phyloP scores from a whole-genome alignment of 371 early-diverging fungal species.

The Zychaea mexicana region DNA sequence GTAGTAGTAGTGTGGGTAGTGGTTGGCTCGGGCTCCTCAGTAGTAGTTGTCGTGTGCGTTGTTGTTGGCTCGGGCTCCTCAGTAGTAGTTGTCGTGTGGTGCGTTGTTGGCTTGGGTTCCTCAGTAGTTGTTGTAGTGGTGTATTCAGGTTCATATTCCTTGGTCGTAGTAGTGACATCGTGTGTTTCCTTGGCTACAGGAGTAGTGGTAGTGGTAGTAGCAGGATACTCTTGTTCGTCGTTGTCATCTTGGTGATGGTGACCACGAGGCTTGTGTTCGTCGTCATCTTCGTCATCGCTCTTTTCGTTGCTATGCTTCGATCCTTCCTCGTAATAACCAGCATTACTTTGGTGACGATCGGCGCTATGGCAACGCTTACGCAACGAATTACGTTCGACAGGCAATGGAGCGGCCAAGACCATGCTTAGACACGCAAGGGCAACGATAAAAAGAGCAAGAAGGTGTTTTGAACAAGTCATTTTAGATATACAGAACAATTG shows the following conservation, averaged over 20 bases:
- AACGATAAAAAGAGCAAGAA: not conserved
- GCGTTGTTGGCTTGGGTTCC: not conserved
- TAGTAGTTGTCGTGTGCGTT: constrained; percentile 25
- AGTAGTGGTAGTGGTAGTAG: not conserved
- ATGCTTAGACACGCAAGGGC: not conserved
- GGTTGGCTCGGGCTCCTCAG: constrained; percentile 38
- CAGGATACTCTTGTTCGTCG: not conserved
- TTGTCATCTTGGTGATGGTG: not conserved
- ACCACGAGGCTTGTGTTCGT: not conserved
- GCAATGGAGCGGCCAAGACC: constrained; percentile 12
- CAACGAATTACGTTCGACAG: not conserved
- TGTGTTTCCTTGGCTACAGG: not conserved
- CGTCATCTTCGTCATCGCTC: not conserved
- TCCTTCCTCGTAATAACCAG: not conserved
- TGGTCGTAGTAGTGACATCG: not conserved
- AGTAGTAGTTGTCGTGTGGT: not conserved
- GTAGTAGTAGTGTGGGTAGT: constrained; percentile 12
- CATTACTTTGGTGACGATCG: not conserved
- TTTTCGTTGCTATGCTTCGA: not conserved
- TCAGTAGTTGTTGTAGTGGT: constrained; percentile 5
- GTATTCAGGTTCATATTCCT: not conserved
- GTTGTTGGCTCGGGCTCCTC: constrained; percentile 7
- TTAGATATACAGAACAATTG: not conserved
- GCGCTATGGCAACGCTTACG: not conserved
- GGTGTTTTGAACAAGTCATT: constrained; percentile 6